Percentiles rank a stretch among this genome's conserved stretches.
Evolutionary conservation across 169 alveolate species (phyloP).

Genomic region (Cyclospora cayetanensis): DNA sequence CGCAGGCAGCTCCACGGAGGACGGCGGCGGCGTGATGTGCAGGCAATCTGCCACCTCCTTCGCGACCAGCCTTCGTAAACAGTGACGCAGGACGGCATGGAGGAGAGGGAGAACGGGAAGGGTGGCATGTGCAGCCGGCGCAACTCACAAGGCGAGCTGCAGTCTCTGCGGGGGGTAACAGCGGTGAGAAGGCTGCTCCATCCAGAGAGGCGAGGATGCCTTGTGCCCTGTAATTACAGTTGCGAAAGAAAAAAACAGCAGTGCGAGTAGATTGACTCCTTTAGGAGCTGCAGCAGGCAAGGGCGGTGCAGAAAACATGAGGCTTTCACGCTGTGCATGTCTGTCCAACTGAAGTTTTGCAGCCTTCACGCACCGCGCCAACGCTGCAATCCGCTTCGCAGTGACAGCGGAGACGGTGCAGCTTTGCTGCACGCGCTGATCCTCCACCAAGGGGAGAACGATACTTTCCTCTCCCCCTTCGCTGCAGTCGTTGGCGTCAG

Average conservation of each 20-base stretch:
- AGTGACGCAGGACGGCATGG: too few species aligned
- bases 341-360: too few species aligned
- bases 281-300: conserved; percentile 18
- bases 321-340: background rate
- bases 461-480: background rate
- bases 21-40: too few species aligned
- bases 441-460: conserved; percentile 29
- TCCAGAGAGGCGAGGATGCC: conserved; percentile 18
- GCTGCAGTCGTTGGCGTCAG: conserved; percentile 1
- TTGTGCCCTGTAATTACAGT: conserved; percentile 19
- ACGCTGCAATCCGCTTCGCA: conserved; percentile 6
- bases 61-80: too few species aligned
- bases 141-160: conserved; percentile 41
- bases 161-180: conserved; percentile 24
- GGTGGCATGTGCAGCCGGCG: too few species aligned
- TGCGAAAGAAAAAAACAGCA: conserved; percentile 5
- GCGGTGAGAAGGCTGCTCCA: conserved; percentile 1
- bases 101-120: too few species aligned
- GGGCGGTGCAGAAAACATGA: background rate
- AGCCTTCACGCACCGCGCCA: conserved; percentile 24
- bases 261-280: background rate
- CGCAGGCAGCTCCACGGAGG: too few species aligned
- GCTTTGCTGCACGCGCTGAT: conserved; percentile 38
- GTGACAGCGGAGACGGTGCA: conserved; percentile 13
- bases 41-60: too few species aligned